Evolutionary conservation across 1,284 basidiomycete genomes (phyloP).

Genomic region (Apiotrichum sp.): DNA sequence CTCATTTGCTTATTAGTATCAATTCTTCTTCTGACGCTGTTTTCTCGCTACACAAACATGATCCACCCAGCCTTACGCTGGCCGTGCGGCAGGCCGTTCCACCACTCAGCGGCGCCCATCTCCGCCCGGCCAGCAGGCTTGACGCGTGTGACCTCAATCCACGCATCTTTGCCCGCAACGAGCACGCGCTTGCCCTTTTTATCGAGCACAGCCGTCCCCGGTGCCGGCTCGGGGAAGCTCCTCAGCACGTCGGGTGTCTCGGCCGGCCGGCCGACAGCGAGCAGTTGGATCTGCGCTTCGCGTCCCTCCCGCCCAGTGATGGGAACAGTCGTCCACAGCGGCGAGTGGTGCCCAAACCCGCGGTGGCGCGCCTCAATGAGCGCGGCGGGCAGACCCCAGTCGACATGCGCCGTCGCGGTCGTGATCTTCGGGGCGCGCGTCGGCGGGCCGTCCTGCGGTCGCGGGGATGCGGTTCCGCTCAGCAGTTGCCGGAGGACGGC

Average conservation of each 20-base stretch:
- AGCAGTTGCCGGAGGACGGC: conserved; percentile 62
- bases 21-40: too few species aligned
- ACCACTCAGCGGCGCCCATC: conserved; percentile 54
- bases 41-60: conserved; percentile 3
- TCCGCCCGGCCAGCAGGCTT: conserved; percentile 56
- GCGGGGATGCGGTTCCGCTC: conserved; percentile 51
- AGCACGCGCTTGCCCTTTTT: conserved; percentile 53
- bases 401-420: conserved; percentile 53
- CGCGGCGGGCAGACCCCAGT: conserved; percentile 60
- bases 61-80: conserved; percentile 15
- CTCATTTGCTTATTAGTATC: too few species aligned
- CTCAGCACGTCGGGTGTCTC: neutral
- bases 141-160: conserved; percentile 54
- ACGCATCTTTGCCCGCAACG: conserved; percentile 46
- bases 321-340: conserved; percentile 34
- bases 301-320: too few species aligned
- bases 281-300: conserved; percentile 11
- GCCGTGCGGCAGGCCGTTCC: conserved; percentile 52
- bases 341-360: conserved; percentile 69
- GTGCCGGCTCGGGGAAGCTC: conserved; percentile 11
- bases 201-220: conserved; percentile 43
- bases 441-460: conserved; percentile 50
- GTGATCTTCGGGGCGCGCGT: conserved; percentile 61
- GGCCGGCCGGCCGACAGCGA: neutral
- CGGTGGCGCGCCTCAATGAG: conserved; percentile 56